Conservation (phyloP, 2,329 filamentous ascomycete genomes). For the Malbranchea cinnamomea region DNA sequence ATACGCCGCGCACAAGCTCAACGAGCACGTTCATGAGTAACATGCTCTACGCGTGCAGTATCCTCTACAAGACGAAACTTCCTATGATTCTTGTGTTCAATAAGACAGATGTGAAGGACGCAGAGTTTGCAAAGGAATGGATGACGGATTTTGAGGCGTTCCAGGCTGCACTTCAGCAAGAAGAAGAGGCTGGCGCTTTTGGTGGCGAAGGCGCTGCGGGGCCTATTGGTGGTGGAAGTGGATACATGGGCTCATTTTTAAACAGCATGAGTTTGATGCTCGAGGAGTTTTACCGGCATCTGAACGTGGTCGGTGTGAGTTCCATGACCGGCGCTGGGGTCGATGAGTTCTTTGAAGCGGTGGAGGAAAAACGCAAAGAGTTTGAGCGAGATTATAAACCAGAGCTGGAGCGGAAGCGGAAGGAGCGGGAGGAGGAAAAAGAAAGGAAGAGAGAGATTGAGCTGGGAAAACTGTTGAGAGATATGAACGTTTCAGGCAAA, state of each 20-base stretch:
- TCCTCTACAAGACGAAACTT: conserved; percentile 95
- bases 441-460: conserved; percentile 60
- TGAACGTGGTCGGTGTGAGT: conserved; percentile 85
- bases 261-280: conserved; percentile 98
- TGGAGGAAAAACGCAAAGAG: conserved; percentile 72
- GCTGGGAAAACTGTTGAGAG: conserved; percentile 84
- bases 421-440: conserved; percentile 63
- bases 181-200: conserved; percentile 65
- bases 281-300: conserved; percentile 91
- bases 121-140: conserved; percentile 89
- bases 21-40: conserved; percentile 99
- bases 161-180: conserved; percentile 65
- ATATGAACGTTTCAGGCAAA: conserved; percentile 52
- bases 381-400: conserved; percentile 85
- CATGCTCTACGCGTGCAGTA: conserved; percentile 98
- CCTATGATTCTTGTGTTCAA: conserved; percentile 99
- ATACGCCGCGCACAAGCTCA: conserved; percentile 82
- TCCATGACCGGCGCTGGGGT: conserved; percentile 85
- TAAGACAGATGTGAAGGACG: conserved; percentile 92
- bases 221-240: conserved; percentile 55
- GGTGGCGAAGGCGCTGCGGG: conserved; percentile 55
- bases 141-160: conserved; percentile 99
- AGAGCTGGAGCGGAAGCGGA: conserved; percentile 65
- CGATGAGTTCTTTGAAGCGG: conserved; percentile 83
- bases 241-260: conserved; percentile 89